Evolutionary conservation across 441 rosid genomes (phyloP).

Genomic region (Syzygium malaccense): DNA sequence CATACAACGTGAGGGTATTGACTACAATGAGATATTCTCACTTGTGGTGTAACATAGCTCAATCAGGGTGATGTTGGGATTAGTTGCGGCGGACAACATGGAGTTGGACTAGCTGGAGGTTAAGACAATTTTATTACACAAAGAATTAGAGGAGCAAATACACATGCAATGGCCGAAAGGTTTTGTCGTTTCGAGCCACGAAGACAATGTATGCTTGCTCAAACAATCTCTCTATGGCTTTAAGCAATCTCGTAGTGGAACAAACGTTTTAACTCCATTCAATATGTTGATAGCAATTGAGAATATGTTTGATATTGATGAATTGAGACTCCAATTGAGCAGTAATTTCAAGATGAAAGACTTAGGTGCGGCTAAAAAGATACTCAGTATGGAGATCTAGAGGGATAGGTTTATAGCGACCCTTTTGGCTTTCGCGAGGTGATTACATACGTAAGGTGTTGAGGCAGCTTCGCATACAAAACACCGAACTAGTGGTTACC

Average conservation of each 20-base stretch:
- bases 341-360: background rate
- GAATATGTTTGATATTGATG: background rate
- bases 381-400: background rate
- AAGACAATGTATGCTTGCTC: background rate
- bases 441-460: background rate
- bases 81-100: background rate
- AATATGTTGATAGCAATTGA: background rate
- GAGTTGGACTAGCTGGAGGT: background rate
- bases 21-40: background rate
- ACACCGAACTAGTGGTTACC: fast-evolving
- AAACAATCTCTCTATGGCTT: background rate
- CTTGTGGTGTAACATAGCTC: background rate
- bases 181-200: background rate
- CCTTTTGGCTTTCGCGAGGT: background rate
- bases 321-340: background rate
- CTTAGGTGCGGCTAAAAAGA: background rate
- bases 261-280: background rate
- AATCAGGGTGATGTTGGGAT: background rate
- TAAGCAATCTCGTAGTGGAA: background rate
- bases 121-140: background rate
- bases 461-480: background rate
- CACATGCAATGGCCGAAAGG: background rate
- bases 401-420: background rate
- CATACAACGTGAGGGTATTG: too few species aligned
- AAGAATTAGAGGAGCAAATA: background rate